Conservation (phyloP, 768 basidiomycete genomes). For the Phylloporus sp. region DNA sequence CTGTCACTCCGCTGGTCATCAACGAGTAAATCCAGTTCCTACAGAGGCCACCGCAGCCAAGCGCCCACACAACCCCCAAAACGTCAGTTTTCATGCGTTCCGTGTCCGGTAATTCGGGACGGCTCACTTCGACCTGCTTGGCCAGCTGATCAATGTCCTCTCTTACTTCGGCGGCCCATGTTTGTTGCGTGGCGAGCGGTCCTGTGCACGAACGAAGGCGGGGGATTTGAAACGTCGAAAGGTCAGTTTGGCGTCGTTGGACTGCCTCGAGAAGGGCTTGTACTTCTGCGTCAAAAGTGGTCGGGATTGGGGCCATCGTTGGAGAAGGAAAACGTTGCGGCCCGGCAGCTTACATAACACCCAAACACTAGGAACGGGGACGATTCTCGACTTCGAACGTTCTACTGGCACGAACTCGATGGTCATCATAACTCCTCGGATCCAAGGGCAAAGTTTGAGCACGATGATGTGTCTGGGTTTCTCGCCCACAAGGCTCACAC, state of each 20-base stretch:
- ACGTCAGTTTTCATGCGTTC: neutral
- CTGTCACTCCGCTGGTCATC: slow-evolving; percentile 66
- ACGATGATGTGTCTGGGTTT: too few species aligned
- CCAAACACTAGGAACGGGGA: too few species aligned
- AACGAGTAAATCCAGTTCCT: slow-evolving; percentile 65
- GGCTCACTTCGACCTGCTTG: slow-evolving; percentile 63
- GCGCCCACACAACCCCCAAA: neutral
- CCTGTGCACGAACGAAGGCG: slow-evolving; percentile 65
- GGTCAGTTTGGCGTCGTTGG: slow-evolving; percentile 55
- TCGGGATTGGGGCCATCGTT: slow-evolving; percentile 61
- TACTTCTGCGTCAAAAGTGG: slow-evolving; percentile 48
- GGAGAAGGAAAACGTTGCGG: neutral
- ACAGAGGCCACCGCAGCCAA: slow-evolving; percentile 1
- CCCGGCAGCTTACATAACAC: too few species aligned
- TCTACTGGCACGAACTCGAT: too few species aligned
- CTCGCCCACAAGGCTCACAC: too few species aligned
- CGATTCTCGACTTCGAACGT: too few species aligned
- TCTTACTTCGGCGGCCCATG: slow-evolving; percentile 66
- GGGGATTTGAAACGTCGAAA: slow-evolving; percentile 69
- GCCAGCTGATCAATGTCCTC: slow-evolving; percentile 65
- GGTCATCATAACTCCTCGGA: too few species aligned
- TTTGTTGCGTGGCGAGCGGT: slow-evolving; percentile 66
- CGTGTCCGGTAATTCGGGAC: slow-evolving; percentile 1
- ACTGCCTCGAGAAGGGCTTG: slow-evolving; percentile 45
- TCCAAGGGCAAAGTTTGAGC: too few species aligned